Evolutionary conservation across 371 early-diverging fungal species (phyloP), one percentile per base, ranked within the genome.

Genomic region (Conidiobolus incongruus): DNA sequence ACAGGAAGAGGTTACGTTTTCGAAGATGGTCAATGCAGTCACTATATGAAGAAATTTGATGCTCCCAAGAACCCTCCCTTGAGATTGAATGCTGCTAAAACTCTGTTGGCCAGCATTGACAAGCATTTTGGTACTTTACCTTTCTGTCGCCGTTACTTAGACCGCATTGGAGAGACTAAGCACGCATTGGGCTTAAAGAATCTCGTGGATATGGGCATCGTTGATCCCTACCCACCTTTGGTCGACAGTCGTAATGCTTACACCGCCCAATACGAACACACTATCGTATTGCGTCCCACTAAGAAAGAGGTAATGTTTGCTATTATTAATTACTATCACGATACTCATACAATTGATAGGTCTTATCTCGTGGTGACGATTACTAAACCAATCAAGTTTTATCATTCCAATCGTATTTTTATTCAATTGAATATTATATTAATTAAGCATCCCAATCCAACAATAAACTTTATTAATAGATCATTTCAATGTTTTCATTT

Each of bases 191-290:
- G 80, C 1, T 61, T 98, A 26, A 79, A 81, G 52, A 72, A 77
- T 50, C 59, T 99, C 42, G 83, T 88, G 5, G 89, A 90, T 43
- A 59, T 63, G 28, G 91, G 87, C 17, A 67, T 85, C 34, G 79
- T 99, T 13, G 73, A 64, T 23, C 73, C 79, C 2, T 93, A 96
- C 60, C 99, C 98, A 39, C 99, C 99, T 35, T 65, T 99, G 29
- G 65, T 66, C 36, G 99, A 99, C 59, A 63, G 71, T 38, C 68
- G 72, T 57, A 96, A 96, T 7, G 78, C 77, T 40, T 90, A 76
- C 57, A 96, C 98, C 17, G 95, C 98, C 2, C 99, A 99, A 66
- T 95, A 74, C 52, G 99, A 99, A 55, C 99, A 99, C 59, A 97
- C 99, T 2, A 60, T 95, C 20, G 56, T 92, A 22, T 60, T 96